Conservation (phyloP, 805 yeast genomes). For the Candida methanosorbosa region DNA sequence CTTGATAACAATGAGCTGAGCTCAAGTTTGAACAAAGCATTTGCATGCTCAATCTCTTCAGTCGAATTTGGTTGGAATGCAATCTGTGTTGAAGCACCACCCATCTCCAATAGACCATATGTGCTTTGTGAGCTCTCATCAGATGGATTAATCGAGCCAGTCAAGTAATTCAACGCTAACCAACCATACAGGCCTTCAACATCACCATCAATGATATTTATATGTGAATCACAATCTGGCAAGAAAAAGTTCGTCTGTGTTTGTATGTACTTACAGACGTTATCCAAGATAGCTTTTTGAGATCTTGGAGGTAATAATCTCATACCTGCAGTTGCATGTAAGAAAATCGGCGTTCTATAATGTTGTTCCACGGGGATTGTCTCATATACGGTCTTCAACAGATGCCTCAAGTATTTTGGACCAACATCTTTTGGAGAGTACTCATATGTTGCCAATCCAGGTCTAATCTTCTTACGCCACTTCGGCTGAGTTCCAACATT, state of each 20-base stretch:
- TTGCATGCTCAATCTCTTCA: constrained; percentile 34
- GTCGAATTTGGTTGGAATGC: constrained; percentile 50
- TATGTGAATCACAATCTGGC: constrained; percentile 54
- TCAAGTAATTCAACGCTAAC: constrained; percentile 51
- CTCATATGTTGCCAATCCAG: constrained; percentile 49
- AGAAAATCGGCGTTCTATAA: constrained; percentile 53
- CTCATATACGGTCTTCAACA: constrained; percentile 39
- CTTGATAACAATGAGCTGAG: constrained; percentile 25
- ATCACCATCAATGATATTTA: constrained; percentile 56
- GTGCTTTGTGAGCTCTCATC: constrained; percentile 36
- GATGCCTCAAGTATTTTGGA: constrained; percentile 37
- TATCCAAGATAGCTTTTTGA: constrained; percentile 31
- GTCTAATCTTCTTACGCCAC: constrained; percentile 46
- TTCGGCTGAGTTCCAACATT: constrained; percentile 22
- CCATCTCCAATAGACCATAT: constrained; percentile 53
- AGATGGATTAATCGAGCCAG: constrained; percentile 28
- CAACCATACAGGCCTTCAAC: constrained; percentile 61
- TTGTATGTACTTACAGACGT: constrained; percentile 41
- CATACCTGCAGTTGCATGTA: constrained; percentile 69
- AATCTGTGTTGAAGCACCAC: constrained; percentile 59
- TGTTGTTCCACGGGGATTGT: constrained; percentile 56
- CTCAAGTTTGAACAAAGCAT: constrained; percentile 36
- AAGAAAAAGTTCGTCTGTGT: constrained; percentile 40
- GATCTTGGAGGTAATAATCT: constrained; percentile 45
- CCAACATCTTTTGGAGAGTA: constrained; percentile 42